Percentiles rank a stretch among this genome's conserved stretches.
Conservation (phyloP, 257 asterid species). For the Lavandula angustifolia region DNA sequence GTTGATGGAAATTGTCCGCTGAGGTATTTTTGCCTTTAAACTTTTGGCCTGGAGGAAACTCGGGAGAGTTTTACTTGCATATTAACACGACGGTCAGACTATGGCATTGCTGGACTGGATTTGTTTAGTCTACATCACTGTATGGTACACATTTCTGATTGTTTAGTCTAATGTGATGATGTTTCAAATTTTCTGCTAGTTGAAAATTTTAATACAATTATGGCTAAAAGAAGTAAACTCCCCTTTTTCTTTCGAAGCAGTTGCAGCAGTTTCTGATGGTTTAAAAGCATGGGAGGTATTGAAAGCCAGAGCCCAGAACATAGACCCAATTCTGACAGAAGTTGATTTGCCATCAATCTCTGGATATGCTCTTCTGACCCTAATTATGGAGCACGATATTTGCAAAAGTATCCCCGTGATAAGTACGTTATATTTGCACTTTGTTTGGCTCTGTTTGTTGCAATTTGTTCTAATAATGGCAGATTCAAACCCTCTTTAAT, state of each 20-base stretch:
- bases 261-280: constrained; percentile 82
- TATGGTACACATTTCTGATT: constrained; percentile 11
- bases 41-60: not conserved
- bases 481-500: constrained; percentile 15
- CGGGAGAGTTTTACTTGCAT: not conserved
- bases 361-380: constrained; percentile 84
- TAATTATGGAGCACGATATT: constrained; percentile 71
- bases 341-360: constrained; percentile 82
- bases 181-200: constrained; percentile 1
- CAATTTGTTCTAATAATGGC: not conserved
- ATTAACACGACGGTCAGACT: not conserved
- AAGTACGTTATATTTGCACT: constrained; percentile 49
- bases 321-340: constrained; percentile 82
- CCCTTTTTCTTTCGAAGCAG: constrained; percentile 39
- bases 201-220: not conserved
- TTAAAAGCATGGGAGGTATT: constrained; percentile 86
- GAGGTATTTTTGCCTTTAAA: not conserved
- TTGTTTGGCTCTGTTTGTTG: constrained; percentile 11
- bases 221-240: not conserved
- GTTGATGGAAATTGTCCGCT: constrained; percentile 1
- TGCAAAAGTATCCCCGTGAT: constrained; percentile 90
- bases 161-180: constrained; percentile 15
- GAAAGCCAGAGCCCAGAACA: constrained; percentile 54
- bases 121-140: not conserved
- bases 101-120: not conserved